A percentile compares a stretch with the other conserved stretches of the same genome.
Evolutionary conservation across 2,329 filamentous ascomycete species (phyloP).

Genomic region (Aphanoascus verrucosus): DNA sequence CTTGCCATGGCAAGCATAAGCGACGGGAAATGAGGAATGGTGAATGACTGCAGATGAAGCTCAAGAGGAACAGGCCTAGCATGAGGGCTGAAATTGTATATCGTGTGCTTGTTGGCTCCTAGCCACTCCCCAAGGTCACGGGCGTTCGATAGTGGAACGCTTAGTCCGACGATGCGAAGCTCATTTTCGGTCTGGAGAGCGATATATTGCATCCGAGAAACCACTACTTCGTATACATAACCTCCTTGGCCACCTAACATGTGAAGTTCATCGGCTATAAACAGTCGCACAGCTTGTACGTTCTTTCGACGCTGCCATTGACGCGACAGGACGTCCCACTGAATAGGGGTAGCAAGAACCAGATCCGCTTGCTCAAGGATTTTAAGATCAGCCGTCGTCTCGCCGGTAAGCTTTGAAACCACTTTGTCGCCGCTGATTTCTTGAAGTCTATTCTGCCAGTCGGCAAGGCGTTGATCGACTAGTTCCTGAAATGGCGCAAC

Average conservation of each 20-base stretch:
- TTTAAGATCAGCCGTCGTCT: conserved; percentile 82
- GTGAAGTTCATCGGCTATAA: conserved; percentile 92
- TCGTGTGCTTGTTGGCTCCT: conserved; percentile 92
- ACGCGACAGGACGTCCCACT: conserved; percentile 92
- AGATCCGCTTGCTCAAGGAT: conserved; percentile 78
- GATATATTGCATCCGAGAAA: conserved; percentile 97
- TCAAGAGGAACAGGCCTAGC: conserved; percentile 81
- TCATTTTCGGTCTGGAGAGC: conserved; percentile 74
- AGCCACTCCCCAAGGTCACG: conserved; percentile 96
- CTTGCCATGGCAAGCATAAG: conserved; percentile 98
- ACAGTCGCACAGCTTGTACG: conserved; percentile 75
- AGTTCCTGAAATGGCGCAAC: conserved; percentile 91
- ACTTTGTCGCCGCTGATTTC: conserved; percentile 70
- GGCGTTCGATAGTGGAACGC: conserved; percentile 85
- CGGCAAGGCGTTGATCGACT: conserved; percentile 66
- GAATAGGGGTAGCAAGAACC: conserved; percentile 79
- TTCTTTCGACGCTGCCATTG: conserved; percentile 97
- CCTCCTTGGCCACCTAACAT: conserved; percentile 78
- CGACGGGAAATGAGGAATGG: conserved; percentile 91
- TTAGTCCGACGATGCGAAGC: conserved; percentile 78
- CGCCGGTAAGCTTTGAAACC: conserved; percentile 86
- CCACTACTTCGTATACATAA: conserved; percentile 87
- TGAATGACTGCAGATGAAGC: conserved; percentile 89
- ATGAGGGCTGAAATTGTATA: conserved; percentile 96
- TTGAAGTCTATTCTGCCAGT: conserved; percentile 72